Conservation (phyloP, 441 rosid species). For the Pelargonium australe region DNA sequence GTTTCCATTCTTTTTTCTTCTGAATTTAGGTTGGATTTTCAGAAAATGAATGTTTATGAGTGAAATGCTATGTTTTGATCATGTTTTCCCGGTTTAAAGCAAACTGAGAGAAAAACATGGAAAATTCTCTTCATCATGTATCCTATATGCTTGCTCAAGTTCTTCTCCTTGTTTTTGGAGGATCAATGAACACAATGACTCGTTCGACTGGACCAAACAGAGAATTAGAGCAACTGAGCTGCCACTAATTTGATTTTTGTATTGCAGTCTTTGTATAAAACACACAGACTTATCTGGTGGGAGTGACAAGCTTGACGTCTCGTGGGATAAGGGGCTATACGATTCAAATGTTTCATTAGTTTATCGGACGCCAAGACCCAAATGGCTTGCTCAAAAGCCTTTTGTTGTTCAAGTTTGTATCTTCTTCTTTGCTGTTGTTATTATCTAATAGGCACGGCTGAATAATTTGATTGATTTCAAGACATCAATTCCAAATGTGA, state of each 20-base stretch:
- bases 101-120: too few species aligned
- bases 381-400: slow-evolving; percentile 88
- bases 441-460: background rate
- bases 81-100: background rate
- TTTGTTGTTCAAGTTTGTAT: slow-evolving; percentile 60
- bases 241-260: slow-evolving; percentile 20
- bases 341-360: slow-evolving; percentile 79
- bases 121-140: background rate
- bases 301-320: slow-evolving; percentile 93
- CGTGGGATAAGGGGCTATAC: slow-evolving; percentile 85
- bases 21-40: background rate
- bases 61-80: background rate
- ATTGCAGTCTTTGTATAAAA: slow-evolving; percentile 74
- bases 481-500: slow-evolving; percentile 9
- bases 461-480: background rate
- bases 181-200: background rate
- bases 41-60: background rate
- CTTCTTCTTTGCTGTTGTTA: background rate
- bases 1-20: background rate
- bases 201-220: background rate
- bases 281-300: slow-evolving; percentile 97
- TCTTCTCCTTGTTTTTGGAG: background rate
- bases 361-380: slow-evolving; percentile 86
- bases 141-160: background rate
- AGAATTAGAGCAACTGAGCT: slow-evolving; percentile 7